Percentiles rank a stretch among this genome's conserved stretches.
These are phyloP conservation scores for Physaria fendleri DNA, from an alignment of 345 rosid species.

Conservation along the genomic window DNA sequence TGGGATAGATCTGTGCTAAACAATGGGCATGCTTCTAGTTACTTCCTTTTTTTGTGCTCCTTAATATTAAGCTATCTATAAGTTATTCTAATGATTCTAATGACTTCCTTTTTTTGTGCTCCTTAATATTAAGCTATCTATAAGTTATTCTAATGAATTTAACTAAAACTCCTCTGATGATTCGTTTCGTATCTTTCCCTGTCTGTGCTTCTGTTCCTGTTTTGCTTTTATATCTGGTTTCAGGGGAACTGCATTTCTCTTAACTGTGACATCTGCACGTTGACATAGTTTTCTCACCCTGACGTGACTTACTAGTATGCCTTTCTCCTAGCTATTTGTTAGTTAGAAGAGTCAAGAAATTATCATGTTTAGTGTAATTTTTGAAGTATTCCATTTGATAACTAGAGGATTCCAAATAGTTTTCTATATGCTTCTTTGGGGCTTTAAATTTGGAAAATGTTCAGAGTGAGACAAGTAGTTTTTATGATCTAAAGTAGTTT, in stretches of 20 bases:
- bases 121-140: too few species aligned
- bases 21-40: slow-evolving; percentile 4
- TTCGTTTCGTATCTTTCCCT: too few species aligned
- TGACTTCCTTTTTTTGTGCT: background rate
- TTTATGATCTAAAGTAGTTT: background rate
- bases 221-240: background rate
- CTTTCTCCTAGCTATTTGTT: background rate
- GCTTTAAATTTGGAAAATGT: background rate
- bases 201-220: background rate
- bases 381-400: background rate
- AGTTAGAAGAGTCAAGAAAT: background rate
- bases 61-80: background rate
- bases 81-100: background rate
- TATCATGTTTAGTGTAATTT: background rate
- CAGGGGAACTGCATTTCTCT: background rate
- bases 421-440: background rate
- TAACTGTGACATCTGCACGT: background rate
- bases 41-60: slow-evolving; percentile 6
- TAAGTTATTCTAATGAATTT: too few species aligned
- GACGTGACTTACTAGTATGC: background rate
- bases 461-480: background rate
- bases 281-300: background rate
- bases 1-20: slow-evolving; percentile 6
- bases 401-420: background rate
- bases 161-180: too few species aligned